These are phyloP conservation scores for Dillenia suffruticosa DNA, from an alignment of 164 flowering plant species.

Conservation along the genomic window DNA sequence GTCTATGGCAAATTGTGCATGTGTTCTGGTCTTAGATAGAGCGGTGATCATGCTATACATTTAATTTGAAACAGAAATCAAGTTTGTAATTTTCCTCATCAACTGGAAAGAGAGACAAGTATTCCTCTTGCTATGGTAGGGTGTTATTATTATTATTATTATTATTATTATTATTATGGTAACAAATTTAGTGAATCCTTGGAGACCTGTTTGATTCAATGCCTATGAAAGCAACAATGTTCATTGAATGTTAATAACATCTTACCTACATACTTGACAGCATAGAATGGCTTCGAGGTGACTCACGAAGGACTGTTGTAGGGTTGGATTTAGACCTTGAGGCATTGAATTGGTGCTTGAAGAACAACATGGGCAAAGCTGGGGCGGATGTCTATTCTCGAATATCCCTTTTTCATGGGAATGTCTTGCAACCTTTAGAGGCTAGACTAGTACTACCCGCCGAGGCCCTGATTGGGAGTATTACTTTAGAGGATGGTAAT, in stretches of 20 bases:
- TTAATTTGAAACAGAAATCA: no score
- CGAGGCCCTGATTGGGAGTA: slow-evolving; percentile 26
- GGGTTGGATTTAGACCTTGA: slow-evolving; percentile 91
- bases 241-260: background rate
- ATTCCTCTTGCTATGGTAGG: no score
- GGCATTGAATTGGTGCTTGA: slow-evolving; percentile 84
- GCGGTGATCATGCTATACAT: no score
- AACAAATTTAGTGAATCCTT: no score
- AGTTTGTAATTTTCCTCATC: no score
- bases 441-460: slow-evolving; percentile 43
- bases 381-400: slow-evolving; percentile 70
- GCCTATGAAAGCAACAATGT: no score
- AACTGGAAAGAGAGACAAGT: no score
- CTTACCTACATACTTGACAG: slow-evolving; percentile 30
- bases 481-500: slow-evolving; percentile 26
- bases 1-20: no score
- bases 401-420: slow-evolving; percentile 83
- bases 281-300: slow-evolving; percentile 82
- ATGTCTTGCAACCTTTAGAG: slow-evolving; percentile 75
- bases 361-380: slow-evolving; percentile 63
- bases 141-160: no score
- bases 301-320: slow-evolving; percentile 80
- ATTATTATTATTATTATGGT: no score
- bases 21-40: no score
- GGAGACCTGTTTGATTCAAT: no score